These are phyloP conservation scores for Psophocarpus tetragonolobus DNA, from an alignment of 306 rosid species.

Conservation along the genomic window DNA sequence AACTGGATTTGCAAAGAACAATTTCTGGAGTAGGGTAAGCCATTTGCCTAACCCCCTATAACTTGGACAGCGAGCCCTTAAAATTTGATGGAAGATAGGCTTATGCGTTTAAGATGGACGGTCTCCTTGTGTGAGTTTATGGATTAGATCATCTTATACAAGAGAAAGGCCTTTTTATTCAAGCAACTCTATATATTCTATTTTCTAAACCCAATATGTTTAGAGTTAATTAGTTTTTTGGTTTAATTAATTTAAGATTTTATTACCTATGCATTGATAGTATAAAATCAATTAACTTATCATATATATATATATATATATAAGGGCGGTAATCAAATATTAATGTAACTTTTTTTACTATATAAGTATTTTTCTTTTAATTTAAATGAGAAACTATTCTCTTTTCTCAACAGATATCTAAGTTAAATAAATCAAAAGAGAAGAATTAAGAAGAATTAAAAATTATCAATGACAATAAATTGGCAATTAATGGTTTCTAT, in stretches of 20 bases:
- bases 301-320: too few relatives aligned
- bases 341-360: too few relatives aligned
- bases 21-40: slow-evolving; percentile 3
- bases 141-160: slow-evolving; percentile 25
- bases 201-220: background rate
- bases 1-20: background rate
- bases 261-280: too few relatives aligned
- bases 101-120: background rate
- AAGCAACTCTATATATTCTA: background rate
- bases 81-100: slow-evolving; percentile 9
- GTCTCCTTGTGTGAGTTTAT: slow-evolving; percentile 1
- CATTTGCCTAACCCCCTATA: slow-evolving; percentile 25
- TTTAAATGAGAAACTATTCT: too few relatives aligned
- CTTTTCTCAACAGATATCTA: background rate
- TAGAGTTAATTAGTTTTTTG: background rate
- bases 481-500: too few relatives aligned
- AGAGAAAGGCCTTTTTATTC: background rate
- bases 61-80: slow-evolving; percentile 19
- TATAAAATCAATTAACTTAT: too few relatives aligned
- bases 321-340: too few relatives aligned
- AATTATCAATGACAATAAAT: background rate
- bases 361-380: too few relatives aligned
- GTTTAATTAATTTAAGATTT: background rate
- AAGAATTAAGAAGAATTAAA: background rate
- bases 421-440: background rate